Evolutionary conservation across 257 asterid genomes (phyloP), one percentile per base, ranked within the genome.

Genomic region (Lantana camara): DNA sequence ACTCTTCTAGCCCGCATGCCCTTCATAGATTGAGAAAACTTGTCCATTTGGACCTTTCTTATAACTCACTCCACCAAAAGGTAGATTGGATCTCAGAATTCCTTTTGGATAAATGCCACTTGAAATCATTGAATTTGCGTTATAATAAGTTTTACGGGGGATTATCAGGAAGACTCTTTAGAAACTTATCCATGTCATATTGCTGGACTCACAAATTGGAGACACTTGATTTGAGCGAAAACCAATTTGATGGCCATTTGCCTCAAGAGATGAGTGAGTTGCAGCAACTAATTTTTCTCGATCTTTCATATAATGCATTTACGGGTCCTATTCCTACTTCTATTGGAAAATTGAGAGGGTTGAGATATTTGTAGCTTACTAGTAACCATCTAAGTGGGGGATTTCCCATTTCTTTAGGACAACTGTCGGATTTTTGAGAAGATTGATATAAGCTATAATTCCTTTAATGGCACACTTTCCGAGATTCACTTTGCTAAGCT

Each of bases 401-500:
- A 54, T 13, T 54, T 54, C 60, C 60, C 27, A 14, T 15, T 15
- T 24, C 60, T 14, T n/a, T 44, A 44, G 20, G 49, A n/a, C 22
- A 44, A 44, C 49, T 44, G 3, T 14, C 49, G 5, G 15, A 55
- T 55, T 27, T n/a, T 55, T 32, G 60, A 17, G 38, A 4, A 1
- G 5, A 49, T 63, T 22, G 3, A 1, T 13, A 0, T 63, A 17
- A 10, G 10, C 0, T 5, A 0, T n/a, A 63, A 48, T 37, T 9
- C 50, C 22, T 20, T 63, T 3, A 16, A 49, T 0, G 16, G 37
- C 19, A 48, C 69, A 37, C 49, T 63, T 20, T 11, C 35, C 0
- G 60, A 63, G 38, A 46, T 42, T 16, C 68, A 62, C 57, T 47
- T 62, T 46, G 47, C 45, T 16, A 61, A n/a, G 13, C 67, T 61